Evolutionary conservation across 345 rosid genomes (phyloP).

Genomic region (Leavenworthia alabamica): DNA sequence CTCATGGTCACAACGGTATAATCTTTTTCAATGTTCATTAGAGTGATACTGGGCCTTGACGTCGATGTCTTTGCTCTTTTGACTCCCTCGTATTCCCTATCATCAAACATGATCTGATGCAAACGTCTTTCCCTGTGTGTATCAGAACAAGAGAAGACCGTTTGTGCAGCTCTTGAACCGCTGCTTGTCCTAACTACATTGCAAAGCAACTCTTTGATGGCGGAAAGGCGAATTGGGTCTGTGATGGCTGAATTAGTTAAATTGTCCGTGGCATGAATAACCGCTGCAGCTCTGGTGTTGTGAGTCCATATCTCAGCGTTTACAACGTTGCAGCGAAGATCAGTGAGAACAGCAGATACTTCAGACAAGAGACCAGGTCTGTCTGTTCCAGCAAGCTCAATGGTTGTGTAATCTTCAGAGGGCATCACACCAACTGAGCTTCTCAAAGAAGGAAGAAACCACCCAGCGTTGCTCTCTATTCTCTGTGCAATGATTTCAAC

Average conservation of each 20-base stretch:
- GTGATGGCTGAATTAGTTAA: conserved; percentile 50
- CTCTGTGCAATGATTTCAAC: conserved; percentile 40
- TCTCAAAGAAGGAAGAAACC: conserved; percentile 47
- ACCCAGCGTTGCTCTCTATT: conserved; percentile 63
- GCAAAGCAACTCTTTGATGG: conserved; percentile 54
- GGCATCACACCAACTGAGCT: conserved; percentile 74
- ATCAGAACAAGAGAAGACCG: conserved; percentile 54
- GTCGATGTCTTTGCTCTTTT: conserved; percentile 38
- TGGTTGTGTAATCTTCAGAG: conserved; percentile 68
- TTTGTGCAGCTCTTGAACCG: conserved; percentile 56
- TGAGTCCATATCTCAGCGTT: conserved; percentile 96
- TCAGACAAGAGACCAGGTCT: conserved; percentile 89
- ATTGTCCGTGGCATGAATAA: conserved; percentile 65
- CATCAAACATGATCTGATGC: conserved; percentile 93
- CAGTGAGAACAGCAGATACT: conserved; percentile 83
- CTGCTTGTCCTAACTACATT: conserved; percentile 57
- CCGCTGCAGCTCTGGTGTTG: conserved; percentile 88
- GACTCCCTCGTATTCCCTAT: conserved; percentile 76
- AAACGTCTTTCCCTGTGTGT: conserved; percentile 70
- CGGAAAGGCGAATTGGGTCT: conserved; percentile 58
- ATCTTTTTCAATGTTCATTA: conserved; percentile 70
- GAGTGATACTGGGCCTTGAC: conserved; percentile 55
- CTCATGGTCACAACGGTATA: conserved; percentile 78
- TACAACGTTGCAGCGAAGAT: conserved; percentile 72
- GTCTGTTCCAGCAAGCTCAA: conserved; percentile 76